Conservation (phyloP, 768 basidiomycete genomes). For the Leucogyrophana mollusca region DNA sequence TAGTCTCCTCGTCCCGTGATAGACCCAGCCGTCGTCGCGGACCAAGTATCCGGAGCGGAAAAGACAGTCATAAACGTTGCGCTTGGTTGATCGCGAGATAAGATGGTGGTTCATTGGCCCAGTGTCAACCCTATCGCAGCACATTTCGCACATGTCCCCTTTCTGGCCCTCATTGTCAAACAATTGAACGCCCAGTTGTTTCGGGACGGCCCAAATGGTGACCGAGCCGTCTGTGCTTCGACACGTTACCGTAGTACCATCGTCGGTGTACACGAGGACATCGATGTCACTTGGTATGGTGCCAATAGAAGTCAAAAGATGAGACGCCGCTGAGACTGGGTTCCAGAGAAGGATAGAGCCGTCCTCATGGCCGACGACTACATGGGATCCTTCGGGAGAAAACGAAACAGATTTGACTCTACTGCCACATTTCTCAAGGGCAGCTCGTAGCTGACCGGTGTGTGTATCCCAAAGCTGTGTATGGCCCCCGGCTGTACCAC, state of each 20-base stretch:
- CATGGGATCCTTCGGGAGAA: background rate
- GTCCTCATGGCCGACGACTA: slow-evolving; percentile 19
- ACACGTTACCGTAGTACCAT: slow-evolving; percentile 5
- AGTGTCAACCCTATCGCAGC: background rate
- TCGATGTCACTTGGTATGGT: slow-evolving; percentile 4
- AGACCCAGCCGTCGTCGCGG: slow-evolving; percentile 13
- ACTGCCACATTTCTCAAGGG: background rate
- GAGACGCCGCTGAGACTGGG: slow-evolving; percentile 11
- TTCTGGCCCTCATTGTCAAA: background rate
- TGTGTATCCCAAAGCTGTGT: slow-evolving; percentile 20
- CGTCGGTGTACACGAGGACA: slow-evolving; percentile 10
- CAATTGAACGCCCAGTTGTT: background rate
- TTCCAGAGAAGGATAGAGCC: slow-evolving; percentile 18
- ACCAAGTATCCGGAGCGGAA: slow-evolving; percentile 5
- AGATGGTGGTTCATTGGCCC: slow-evolving; percentile 1
- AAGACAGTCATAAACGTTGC: slow-evolving; percentile 2
- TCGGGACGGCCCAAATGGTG: slow-evolving; percentile 8
- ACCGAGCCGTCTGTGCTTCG: slow-evolving; percentile 10
- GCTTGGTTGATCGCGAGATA: slow-evolving; percentile 3
- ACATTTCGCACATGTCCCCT: background rate
- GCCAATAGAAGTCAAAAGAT: slow-evolving; percentile 4
- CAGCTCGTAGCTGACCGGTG: slow-evolving; percentile 12
- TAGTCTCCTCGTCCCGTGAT: slow-evolving; percentile 4
- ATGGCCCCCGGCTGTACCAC: slow-evolving; percentile 12
- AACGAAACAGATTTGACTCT: slow-evolving; percentile 18